These are phyloP conservation scores for Epichloe hybrida DNA, from an alignment of 2,329 filamentous ascomycete genomes.

Conservation along the genomic window DNA sequence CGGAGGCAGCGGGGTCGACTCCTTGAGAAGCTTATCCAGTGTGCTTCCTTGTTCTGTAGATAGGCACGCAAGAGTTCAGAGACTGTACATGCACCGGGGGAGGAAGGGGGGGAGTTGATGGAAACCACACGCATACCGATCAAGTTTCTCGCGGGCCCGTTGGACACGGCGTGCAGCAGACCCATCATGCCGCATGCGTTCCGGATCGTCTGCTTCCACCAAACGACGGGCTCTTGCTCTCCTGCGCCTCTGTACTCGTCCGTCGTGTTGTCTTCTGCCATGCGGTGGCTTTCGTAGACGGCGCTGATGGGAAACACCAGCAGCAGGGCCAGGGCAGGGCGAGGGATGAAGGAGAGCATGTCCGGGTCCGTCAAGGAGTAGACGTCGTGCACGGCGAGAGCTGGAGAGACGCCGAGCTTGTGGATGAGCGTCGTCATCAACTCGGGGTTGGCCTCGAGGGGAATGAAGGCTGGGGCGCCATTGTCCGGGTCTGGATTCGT, in stretches of 20 bases:
- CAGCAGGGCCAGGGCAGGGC: constrained; percentile 75
- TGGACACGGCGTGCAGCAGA: constrained; percentile 67
- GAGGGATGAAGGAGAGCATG: constrained; percentile 74
- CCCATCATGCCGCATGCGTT: constrained; percentile 91
- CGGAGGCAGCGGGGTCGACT: constrained; percentile 56
- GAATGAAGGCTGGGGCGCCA: constrained; percentile 37
- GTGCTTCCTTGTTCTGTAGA: constrained; percentile 33
- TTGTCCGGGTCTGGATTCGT: constrained; percentile 27
- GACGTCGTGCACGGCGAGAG: constrained; percentile 75
- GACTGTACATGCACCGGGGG: too few species aligned
- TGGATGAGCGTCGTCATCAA: constrained; percentile 76
- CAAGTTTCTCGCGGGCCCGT: constrained; percentile 54
- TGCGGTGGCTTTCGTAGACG: constrained; percentile 64
- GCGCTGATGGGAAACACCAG: constrained; percentile 81
- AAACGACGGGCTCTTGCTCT: constrained; percentile 61
- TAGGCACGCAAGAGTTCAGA: neutral
- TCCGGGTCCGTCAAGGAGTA: constrained; percentile 80
- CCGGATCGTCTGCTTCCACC: constrained; percentile 90
- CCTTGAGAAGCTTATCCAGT: constrained; percentile 50
- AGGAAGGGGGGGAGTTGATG: constrained; percentile 5
- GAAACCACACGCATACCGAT: constrained; percentile 30
- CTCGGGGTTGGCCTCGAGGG: constrained; percentile 65
- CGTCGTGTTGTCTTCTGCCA: constrained; percentile 54
- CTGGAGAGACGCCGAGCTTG: constrained; percentile 65
- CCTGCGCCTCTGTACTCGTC: constrained; percentile 56